Evolutionary conservation across 2,329 filamentous ascomycete genomes (phyloP), one percentile per base, ranked within the genome.

Genomic region (Colletotrichum sojae): DNA sequence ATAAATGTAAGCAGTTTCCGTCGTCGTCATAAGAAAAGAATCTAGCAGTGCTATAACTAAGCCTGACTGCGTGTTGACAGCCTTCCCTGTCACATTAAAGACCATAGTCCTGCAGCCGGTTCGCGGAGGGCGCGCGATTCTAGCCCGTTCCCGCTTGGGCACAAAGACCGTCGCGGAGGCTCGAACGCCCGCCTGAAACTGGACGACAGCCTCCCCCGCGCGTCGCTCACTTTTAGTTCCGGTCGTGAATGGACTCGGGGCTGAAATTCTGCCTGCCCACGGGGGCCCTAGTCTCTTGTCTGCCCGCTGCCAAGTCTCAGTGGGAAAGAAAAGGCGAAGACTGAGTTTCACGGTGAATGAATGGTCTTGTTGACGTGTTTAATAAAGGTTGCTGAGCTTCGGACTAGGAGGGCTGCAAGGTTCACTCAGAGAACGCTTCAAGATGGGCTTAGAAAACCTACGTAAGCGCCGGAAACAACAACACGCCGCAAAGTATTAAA

Each of bases 121-220:
- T 48, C n/a, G 16, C 45, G 8, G 16, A 10, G 16, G 18, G 45
- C n/a, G n/a, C 10, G 31, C 31, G 8, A 10, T n/a, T 25, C 49
- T 52, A 49, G 46, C 49, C 13, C 13, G 12, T 36, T 12, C 6
- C n/a, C 10, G 9, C 51, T 45, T 31, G 43, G 20, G 25, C 55
- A 46, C 39, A 40, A 49, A 63, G 52, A 18, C 27, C 15, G 31
- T 56, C 40, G n/a, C 8, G 43, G n/a, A 40, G 45, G 49, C 60
- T 58, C 65, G 43, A 61, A 52, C 54, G 40, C n/a, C 16, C 46
- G 46, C 46, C n/a, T 67, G 52, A 58, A 58, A 53, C 53, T 64
- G 36, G 25, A 25, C 25, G 43, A 59, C 39, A 8, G 31, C 31
- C 31, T 36, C 45, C 13, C 43, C 12, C 18, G 20, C 56, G n/a